Evolutionary conservation across 345 rosid genomes (phyloP), one percentile per base, ranked within the genome.

Genomic region (Eucalyptus pumila): DNA sequence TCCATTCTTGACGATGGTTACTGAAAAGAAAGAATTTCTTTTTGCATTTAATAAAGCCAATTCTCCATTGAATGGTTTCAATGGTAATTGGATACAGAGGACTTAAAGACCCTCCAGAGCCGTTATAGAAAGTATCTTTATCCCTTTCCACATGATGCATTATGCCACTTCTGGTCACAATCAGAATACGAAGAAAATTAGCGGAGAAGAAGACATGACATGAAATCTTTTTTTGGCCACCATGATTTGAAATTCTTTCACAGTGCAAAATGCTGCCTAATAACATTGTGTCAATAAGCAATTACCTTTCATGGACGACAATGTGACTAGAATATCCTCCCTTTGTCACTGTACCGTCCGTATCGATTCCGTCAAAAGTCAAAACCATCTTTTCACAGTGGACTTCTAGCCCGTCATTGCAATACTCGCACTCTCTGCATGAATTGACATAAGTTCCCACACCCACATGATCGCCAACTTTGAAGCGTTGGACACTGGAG

Each of bases 361-460:
- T 86, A 90, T 97, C 99, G 89, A 93, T 91, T 87, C 48, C 94
- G 87, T 96, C 95, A 91, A 96, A 96, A 87, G 99, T 97, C 14
- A 27, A 44, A 89, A 94, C 95, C 58, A 86, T 95, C 91, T 95
- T 96, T 14, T 76, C 93, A 88, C 99, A 97, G 44, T 80, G 76
- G 80, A 92, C 92, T 92, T 97, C 98, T 51, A 92, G 87, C 32
- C 92, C 91, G 27, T 94, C 91, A 15, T 95, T 91, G 85, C 99
- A 97, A 47, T 91, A 92, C 15, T 96, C 98, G 60, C 99, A 97
- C 48, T 95, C 93, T 90, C 96, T 94, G 90, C 99, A 96, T 3
- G 97, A 95, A 91, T 94, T 94, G 86, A 97, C 96, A 91, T 91
- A 96, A 48, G 99, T 94, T 62, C 99, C 99, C 72, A 97, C 98